Evolutionary conservation across 768 basidiomycete genomes (phyloP), one percentile per base, ranked within the genome.

Genomic region (Lactifluus pinguis): DNA sequence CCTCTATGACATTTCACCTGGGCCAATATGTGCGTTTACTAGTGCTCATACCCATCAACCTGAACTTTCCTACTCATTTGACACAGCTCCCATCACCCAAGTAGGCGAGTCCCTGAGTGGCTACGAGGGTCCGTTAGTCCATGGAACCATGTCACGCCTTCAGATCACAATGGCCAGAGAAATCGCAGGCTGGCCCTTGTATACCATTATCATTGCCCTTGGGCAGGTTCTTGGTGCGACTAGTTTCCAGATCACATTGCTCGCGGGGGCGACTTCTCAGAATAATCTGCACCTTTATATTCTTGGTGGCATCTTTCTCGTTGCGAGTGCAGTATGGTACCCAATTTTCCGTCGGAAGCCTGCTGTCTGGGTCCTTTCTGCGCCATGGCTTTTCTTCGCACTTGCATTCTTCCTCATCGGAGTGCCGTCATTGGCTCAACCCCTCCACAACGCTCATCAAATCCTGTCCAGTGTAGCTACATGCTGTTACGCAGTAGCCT

Each of bases 181-280:
- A 71, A 71, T 94, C 49, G 81, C 74, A 45, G 87, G 89, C 39
- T 97, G 94, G 94, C 94, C 94, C 0, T 71, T 97, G 63, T 97
- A 97, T 72, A 88, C 91, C 47, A 88, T 95, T 67, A 77, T 95
- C 68, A 89, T 95, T 62, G 92, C 86, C 32, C 65, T 88, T 32
- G 93, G 93, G 38, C 93, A 91, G 78, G 91, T 93, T 88, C 74
- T 93, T 64, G 84, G 87, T 59, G 92, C 92, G 3, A 92, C 91
- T 30, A 95, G 92, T 69, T 97, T 95, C 83, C 94, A 97, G 74
- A 89, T 95, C 68, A 95, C 92, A 17, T 42, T 42, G 17, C 41
- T 42, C 17, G 14, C 41, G 15, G 41, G 41, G 41, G 41, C 7
- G 15, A 42, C 1, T 15, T 42, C 41, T 15, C 41, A 17, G 15